Evolutionary conservation across 176 grass and related monocot genomes (phyloP).

Genomic region (Calamus simplicifolius): DNA sequence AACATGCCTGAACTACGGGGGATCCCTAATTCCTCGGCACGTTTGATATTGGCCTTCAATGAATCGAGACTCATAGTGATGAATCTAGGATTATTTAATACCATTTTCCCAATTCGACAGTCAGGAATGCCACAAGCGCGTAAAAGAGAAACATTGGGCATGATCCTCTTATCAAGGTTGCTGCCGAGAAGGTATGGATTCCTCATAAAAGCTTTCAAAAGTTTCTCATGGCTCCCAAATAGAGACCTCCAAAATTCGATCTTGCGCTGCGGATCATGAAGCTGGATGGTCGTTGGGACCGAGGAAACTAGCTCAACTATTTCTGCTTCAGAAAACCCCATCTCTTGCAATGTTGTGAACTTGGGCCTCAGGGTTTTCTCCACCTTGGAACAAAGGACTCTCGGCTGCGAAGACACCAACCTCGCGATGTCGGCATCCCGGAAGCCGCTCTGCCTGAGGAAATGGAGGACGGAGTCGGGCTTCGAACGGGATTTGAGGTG

Average conservation of each 20-base stretch:
- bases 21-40: not conserved
- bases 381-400: not conserved
- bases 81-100: not conserved
- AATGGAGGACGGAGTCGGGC: conserved; percentile 12
- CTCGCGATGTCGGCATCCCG: conserved; percentile 4
- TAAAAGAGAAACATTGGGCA: not conserved
- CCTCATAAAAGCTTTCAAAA: not conserved
- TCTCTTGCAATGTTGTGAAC: not conserved
- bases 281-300: not conserved
- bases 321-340: not conserved
- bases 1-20: not conserved
- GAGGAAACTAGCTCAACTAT: not conserved
- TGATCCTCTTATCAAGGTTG: not conserved
- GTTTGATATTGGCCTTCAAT: not conserved
- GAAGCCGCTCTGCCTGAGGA: conserved; percentile 14
- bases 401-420: not conserved
- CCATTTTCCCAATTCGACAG: not conserved
- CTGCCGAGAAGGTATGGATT: not conserved
- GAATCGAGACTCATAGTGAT: not conserved
- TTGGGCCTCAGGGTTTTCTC: conserved; percentile 9
- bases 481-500: not conserved
- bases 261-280: not conserved
- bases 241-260: not conserved
- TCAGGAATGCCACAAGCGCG: not conserved
- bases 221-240: not conserved